A percentile compares a stretch with the other conserved stretches of the same genome.
Conservation (phyloP, 2,329 filamentous ascomycete species). For the Neocatenulostroma microsporum region DNA sequence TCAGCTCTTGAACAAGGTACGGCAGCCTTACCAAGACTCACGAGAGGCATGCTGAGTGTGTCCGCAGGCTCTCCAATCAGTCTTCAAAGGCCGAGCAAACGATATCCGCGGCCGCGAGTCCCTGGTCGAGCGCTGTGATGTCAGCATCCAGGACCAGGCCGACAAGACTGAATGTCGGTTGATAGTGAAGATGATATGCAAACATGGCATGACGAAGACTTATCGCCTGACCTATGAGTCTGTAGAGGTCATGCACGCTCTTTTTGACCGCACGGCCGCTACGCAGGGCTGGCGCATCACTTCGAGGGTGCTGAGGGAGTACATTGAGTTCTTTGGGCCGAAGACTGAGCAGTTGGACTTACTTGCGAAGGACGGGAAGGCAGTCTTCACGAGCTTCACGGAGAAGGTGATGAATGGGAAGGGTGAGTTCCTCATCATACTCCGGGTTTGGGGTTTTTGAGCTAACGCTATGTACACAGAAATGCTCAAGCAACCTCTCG, state of each 20-base stretch:
- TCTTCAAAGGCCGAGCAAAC: slow-evolving; percentile 61
- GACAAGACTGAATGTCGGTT: slow-evolving; percentile 63
- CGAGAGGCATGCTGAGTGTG: not conserved
- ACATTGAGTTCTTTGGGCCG: slow-evolving; percentile 73
- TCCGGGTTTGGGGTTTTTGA: not conserved
- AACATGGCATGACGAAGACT: slow-evolving; percentile 69
- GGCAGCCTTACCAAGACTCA: slow-evolving; percentile 8
- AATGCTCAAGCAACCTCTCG: slow-evolving; percentile 69
- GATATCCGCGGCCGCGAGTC: slow-evolving; percentile 61
- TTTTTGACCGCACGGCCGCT: slow-evolving; percentile 61
- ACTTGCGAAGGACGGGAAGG: slow-evolving; percentile 59
- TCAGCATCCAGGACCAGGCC: slow-evolving; percentile 63
- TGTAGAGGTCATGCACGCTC: slow-evolving; percentile 64
- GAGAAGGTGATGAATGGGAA: slow-evolving; percentile 67
- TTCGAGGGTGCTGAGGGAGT: slow-evolving; percentile 61
- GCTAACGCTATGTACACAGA: slow-evolving; percentile 38
- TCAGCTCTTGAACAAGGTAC: slow-evolving; percentile 63
- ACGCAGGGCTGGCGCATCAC: slow-evolving; percentile 66
- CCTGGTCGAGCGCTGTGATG: slow-evolving; percentile 65
- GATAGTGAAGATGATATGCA: slow-evolving; percentile 64
- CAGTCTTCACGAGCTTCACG: slow-evolving; percentile 74
- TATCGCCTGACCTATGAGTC: slow-evolving; percentile 70
- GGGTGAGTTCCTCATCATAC: slow-evolving; percentile 32
- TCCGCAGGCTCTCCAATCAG: slow-evolving; percentile 50
- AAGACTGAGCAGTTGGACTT: slow-evolving; percentile 76